These are phyloP conservation scores for Blastomyces gilchristii DNA, from an alignment of 2,329 filamentous ascomycete species.

Conservation along the genomic window DNA sequence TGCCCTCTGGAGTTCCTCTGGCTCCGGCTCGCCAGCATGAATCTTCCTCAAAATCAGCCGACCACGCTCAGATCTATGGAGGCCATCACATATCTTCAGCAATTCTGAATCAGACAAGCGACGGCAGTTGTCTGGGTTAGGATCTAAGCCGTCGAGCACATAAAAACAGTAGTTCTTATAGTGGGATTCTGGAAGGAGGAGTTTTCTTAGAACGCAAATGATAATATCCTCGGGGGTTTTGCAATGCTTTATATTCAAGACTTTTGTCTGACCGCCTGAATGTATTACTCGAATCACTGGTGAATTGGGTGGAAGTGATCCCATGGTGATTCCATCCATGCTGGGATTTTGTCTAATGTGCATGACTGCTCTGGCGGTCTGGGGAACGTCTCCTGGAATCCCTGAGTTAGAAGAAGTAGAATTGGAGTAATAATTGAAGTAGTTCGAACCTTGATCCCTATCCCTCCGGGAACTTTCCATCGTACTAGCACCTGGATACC, in stretches of 20 bases:
- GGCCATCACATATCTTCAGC: conserved; percentile 81
- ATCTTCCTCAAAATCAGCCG: conserved; percentile 85
- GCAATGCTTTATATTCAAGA: conserved; percentile 86
- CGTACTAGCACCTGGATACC: conserved; percentile 52
- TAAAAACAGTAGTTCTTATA: conserved; percentile 96
- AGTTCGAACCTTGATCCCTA: conserved; percentile 42
- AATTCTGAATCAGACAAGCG: conserved; percentile 78
- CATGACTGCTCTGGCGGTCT: conserved; percentile 52
- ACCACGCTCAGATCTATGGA: conserved; percentile 74
- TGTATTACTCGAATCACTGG: conserved; percentile 89
- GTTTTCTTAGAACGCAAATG: conserved; percentile 76
- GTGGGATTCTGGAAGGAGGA: conserved; percentile 78
- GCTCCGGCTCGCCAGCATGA: conserved; percentile 80
- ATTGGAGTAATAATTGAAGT: conserved; percentile 41
- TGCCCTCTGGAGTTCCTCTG: conserved; percentile 74
- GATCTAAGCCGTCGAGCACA: conserved; percentile 74
- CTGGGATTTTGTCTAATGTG: conserved; percentile 75
- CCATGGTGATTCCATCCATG: conserved; percentile 76
- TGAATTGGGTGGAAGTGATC: conserved; percentile 72
- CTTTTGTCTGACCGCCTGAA: conserved; percentile 81
- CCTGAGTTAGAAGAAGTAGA: conserved; percentile 46
- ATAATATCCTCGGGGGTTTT: conserved; percentile 89
- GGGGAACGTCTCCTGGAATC: conserved; percentile 54
- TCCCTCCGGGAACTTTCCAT: conserved; percentile 45
- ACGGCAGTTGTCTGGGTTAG: conserved; percentile 69